Evolutionary conservation across 2,329 filamentous ascomycete species (phyloP), one percentile per base, ranked within the genome.

Genomic region (Lecanicillium sp.): DNA sequence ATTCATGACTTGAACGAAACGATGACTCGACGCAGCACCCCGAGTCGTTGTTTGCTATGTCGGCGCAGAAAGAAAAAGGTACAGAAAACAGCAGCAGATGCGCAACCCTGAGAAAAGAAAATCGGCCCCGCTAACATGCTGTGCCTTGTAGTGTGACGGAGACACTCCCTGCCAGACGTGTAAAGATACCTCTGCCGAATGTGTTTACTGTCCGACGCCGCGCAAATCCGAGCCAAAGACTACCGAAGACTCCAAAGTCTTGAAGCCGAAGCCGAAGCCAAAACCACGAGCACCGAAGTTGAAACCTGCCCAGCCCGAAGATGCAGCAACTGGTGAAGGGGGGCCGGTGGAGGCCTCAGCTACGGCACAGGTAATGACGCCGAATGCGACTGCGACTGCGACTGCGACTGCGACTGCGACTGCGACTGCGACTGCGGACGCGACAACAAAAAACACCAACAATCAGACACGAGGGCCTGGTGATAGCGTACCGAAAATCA

Each of bases 31-130:
- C 44, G 17, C 33, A 32, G 19, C 7, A 30, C 35, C 4, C 44
- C 35, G 17, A 26, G 32, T 19, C 44, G 44, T 12, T 46, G 44
- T 12, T 36, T 39, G 24, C 37, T 46, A n/a, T 39, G 44, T 24
- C 44, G 44, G 9, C 19, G 36, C 24, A 33, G 27, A 19, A 40
- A 46, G 35, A 33, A 46, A 26, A 46, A 46, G 36, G 44, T 39
- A 19, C 17, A 14, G 4, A 39, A 5, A 39, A 3, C 14, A 39
- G 14, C 14, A 15, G 3, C 36, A 17, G n/a, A n/a, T n/a, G n/a
- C n/a, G n/a, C n/a, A n/a, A n/a, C n/a, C n/a, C n/a, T n/a, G n/a
- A n/a, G n/a, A n/a, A n/a, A n/a, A n/a, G n/a, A n/a, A n/a, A n/a
- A n/a, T n/a, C n/a, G n/a, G n/a, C n/a, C n/a, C n/a, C n/a, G 27